A percentile compares a stretch with the other conserved stretches of the same genome.
Conservation (phyloP, 768 basidiomycete species). For the Solioccasus polychromus region DNA sequence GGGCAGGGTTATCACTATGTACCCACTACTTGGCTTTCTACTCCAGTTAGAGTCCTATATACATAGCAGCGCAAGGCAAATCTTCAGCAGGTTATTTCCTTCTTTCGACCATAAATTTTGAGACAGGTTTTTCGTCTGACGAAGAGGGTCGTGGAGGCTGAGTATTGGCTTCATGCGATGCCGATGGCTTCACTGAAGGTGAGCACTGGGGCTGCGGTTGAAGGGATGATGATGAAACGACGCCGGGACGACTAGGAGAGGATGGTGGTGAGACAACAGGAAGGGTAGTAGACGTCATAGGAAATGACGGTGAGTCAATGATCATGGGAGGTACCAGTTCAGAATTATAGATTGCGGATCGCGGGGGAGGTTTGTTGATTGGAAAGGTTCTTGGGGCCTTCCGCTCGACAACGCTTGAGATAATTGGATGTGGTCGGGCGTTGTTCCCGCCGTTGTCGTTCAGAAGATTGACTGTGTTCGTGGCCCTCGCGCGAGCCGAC, state of each 20-base stretch:
- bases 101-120: constrained; percentile 36
- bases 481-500: constrained; percentile 18
- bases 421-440: constrained; percentile 33
- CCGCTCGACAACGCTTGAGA: constrained; percentile 26
- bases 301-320: constrained; percentile 21
- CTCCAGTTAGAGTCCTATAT: too few relatives aligned
- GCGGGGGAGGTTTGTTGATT: constrained; percentile 14
- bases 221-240: constrained; percentile 18
- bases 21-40: too few relatives aligned
- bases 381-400: constrained; percentile 16
- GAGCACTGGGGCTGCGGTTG: constrained; percentile 18
- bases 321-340: constrained; percentile 8
- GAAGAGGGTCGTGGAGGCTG: neutral
- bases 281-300: constrained; percentile 5
- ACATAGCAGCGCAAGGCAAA: too few relatives aligned
- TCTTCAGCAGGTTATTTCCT: constrained; percentile 8
- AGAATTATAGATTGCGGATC: neutral
- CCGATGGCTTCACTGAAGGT: constrained; percentile 17
- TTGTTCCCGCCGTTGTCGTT: constrained; percentile 30
- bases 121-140: constrained; percentile 17
- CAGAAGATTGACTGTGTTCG: constrained; percentile 14
- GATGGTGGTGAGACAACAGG: constrained; percentile 1
- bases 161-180: constrained; percentile 10
- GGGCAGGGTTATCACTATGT: too few relatives aligned
- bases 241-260: constrained; percentile 5